phyloP scores from a whole-genome alignment of 768 basidiomycete genomes.

The Agaricus blazei region DNA sequence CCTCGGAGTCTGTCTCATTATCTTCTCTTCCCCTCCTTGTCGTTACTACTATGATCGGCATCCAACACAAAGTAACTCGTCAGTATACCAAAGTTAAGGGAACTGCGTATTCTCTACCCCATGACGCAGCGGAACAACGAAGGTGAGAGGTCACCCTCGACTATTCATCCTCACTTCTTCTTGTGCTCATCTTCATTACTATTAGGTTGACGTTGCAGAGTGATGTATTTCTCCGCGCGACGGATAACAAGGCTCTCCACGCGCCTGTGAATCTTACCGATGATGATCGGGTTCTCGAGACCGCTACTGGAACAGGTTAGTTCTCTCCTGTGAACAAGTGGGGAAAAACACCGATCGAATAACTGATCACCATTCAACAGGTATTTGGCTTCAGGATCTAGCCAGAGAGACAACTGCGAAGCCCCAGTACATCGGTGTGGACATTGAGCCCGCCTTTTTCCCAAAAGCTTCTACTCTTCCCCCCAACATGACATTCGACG shows the following conservation, averaged over 20 bases:
- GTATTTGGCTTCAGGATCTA: background rate
- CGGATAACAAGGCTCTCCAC: background rate
- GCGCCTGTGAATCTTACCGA: background rate
- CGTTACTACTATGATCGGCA: no score
- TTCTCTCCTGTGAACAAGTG: no score
- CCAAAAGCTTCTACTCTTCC: slow-evolving; percentile 1
- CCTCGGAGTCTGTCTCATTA: background rate
- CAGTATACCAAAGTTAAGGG: background rate
- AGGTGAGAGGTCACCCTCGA: background rate
- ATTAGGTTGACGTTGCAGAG: background rate
- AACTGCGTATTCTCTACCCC: slow-evolving; percentile 3
- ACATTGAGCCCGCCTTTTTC: slow-evolving; percentile 4
- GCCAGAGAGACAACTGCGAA: background rate
- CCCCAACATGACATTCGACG: background rate
- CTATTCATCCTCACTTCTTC: background rate
- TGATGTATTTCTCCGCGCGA: background rate
- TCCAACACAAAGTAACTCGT: no score
- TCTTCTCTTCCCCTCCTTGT: no score
- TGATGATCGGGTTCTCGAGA: slow-evolving; percentile 4
- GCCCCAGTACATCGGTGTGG: background rate
- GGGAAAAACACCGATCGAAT: background rate
- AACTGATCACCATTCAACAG: background rate
- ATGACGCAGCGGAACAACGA: slow-evolving; percentile 2
- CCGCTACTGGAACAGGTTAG: slow-evolving; percentile 3
- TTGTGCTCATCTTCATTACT: background rate